Percentiles rank a stretch among this genome's conserved stretches.
Conservation (phyloP, 345 rosid species). For the Sonneratia alba region DNA sequence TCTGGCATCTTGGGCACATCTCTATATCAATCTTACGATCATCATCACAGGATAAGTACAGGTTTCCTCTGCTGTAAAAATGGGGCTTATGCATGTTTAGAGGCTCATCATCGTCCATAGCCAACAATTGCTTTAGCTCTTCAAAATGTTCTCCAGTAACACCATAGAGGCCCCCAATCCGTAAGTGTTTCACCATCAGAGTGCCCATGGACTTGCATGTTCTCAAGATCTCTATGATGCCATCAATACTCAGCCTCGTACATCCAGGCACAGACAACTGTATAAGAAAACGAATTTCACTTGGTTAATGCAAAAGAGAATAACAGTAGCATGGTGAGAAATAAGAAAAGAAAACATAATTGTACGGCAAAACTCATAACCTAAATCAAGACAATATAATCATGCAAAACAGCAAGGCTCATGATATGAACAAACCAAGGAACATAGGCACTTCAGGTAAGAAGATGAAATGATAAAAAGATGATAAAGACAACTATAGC, state of each 20-base stretch:
- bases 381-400: too few relatives aligned
- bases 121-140: conserved; percentile 50
- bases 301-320: too few relatives aligned
- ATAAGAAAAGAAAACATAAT: too few relatives aligned
- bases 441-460: too few relatives aligned
- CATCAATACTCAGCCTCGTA: conserved; percentile 58
- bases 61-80: conserved; percentile 48
- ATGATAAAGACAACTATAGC: too few relatives aligned
- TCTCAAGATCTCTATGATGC: conserved; percentile 53
- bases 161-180: conserved; percentile 72
- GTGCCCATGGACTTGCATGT: conserved; percentile 38
- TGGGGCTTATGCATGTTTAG: conserved; percentile 41
- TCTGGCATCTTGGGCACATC: conserved; percentile 75
- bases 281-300: too few relatives aligned
- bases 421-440: too few relatives aligned
- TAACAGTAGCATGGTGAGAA: too few relatives aligned
- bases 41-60: conserved; percentile 60
- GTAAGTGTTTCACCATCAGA: conserved; percentile 52
- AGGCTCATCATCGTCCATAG: conserved; percentile 20
- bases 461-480: too few relatives aligned
- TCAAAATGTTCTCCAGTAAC: conserved; percentile 53
- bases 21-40: conserved; percentile 72
- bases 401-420: too few relatives aligned
- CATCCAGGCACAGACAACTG: conserved; percentile 75
- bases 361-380: too few relatives aligned